Base-by-base conservation (phyloP, 1,139 yeast genomes). In the Ashbya aceris region DNA sequence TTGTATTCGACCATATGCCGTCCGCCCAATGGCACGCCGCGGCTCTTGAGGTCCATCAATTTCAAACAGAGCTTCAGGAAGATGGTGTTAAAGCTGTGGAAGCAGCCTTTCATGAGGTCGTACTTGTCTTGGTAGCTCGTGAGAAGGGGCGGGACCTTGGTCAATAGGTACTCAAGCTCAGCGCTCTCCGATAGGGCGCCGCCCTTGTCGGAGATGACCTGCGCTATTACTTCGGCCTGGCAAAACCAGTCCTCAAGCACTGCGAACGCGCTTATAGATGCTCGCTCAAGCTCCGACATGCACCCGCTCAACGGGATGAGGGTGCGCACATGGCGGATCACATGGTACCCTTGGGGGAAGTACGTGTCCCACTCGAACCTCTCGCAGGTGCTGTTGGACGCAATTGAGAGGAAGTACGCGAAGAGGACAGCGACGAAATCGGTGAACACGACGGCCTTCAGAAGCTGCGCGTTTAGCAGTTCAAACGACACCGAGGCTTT, bases 171-270 rank as follows among this genome's bases (percentile, higher is more conserved):
- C 17, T 32, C 35, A 10, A 33, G 34, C 17, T 34, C 41, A 3
- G 33, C 27, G 3, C 20, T 27, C 12, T 39, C 41, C 8, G 35
- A 33, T 4, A 39, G 12, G 8, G 34, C 9, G 12, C 38, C 17
- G 6, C 41, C 41, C 14, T 11, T 23, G 17, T 39, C 35, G 7
- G 38, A 39, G 9, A 36, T 33, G 8, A 39, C n/a, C 11, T 30
- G 30, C 3, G 41, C 38, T 8, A 34, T 27, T 11, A 36, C 34
- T 27, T 33, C 41, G 3, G 38, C 41, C n/a, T 39, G 32, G 14
- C 41, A 39, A 20, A 39, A 39, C 41, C 41, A 39, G 27, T 39
- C 41, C 17, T 27, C 35, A 7, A 39, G 29, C 20, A 39, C 13
- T 3, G 8, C 35, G 12, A 13, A 39, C n/a, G 34, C 20, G 7